phyloP scores from a whole-genome alignment of 257 asterid genomes.

The Lantana camara region DNA sequence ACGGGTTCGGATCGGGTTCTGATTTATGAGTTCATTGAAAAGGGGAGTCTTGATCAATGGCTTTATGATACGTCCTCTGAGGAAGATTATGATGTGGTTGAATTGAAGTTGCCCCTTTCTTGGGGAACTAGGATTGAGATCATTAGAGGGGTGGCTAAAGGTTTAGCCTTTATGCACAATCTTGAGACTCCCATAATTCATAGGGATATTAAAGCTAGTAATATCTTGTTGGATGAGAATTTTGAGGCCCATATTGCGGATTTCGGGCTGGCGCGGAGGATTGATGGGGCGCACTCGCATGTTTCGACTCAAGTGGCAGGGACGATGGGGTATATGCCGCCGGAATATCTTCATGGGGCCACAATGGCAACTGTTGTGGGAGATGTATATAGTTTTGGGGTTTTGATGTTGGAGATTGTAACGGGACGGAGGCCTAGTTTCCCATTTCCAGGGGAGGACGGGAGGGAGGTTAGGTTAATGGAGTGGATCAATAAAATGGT shows the following conservation, averaged over 20 bases:
- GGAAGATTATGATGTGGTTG: conserved; percentile 24
- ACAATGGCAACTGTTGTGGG: conserved; percentile 59
- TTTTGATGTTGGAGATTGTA: conserved; percentile 63
- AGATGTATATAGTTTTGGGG: conserved; percentile 86
- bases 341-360: conserved; percentile 73
- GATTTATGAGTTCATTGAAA: conserved; percentile 77
- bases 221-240: conserved; percentile 51
- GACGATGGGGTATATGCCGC: conserved; percentile 96
- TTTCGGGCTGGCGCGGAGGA: conserved; percentile 75
- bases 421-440: conserved; percentile 74
- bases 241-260: conserved; percentile 85
- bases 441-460: conserved; percentile 62
- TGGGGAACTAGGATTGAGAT: conserved; percentile 68
- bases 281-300: conserved; percentile 67
- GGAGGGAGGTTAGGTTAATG: conserved; percentile 65
- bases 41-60: conserved; percentile 90
- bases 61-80: conserved; percentile 62
- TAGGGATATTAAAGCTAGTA: conserved; percentile 77
- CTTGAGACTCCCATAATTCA: conserved; percentile 63
- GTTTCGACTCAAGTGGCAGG: conserved; percentile 94
- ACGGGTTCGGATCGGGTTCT: conserved; percentile 69
- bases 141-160: conserved; percentile 62
- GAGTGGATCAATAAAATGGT: conserved; percentile 62
- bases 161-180: conserved; percentile 69
- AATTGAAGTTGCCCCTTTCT: conserved; percentile 43